Base-by-base conservation (phyloP, 192 early-diverging fungal species). In the Umbelopsis vinacea region DNA sequence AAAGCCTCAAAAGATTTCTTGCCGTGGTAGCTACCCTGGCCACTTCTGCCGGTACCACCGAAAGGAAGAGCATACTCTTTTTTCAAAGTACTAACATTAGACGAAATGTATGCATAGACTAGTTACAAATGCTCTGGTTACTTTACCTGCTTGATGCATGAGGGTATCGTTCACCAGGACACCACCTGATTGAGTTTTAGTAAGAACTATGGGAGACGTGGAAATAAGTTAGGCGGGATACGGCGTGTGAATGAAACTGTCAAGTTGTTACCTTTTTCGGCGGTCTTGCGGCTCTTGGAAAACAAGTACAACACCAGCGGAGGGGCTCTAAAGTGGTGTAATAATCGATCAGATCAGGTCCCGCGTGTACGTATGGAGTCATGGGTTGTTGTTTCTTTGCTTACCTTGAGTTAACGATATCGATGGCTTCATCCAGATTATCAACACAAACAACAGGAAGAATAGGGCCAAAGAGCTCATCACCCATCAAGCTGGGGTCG, bases 391-490 rank as follows among this genome's bases (percentile, higher is more conserved):
- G 5, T 22, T 54, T 54, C 29, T 57, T 29, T 11, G 7, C 52
- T 47, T 74, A 81, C 79, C 40, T 81, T 10, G 70, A 66, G 71
- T 90, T 91, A 37, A 94, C 83, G 71, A 84, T 77, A 35, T 72
- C 79, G 46, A 94, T 79, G 6, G 89, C 91, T 48, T 89, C 89
- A 19, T 92, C 84, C 10, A 91, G 37, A 26, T 79, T 81, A 70
- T 89, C 85, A 60, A 89, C 88, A 4, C 84, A 74, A 24, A 97
- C 57, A 67, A 99, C 83, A 17, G 94, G 94, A 69, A 99, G 77
- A 40, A 97, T 77, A 4, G 97, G 97, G 22, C 95, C 97, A 86
- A 99, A 97, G 47, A 99, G 76, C 79, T 99, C 97, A 33, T 89
- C 89, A 22, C 83, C 57, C 95, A 97, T 95, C 68, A 93, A 77